phyloP scores from a whole-genome alignment of 352 stramenopile genomes.

The Phytophthora sp. region DNA sequence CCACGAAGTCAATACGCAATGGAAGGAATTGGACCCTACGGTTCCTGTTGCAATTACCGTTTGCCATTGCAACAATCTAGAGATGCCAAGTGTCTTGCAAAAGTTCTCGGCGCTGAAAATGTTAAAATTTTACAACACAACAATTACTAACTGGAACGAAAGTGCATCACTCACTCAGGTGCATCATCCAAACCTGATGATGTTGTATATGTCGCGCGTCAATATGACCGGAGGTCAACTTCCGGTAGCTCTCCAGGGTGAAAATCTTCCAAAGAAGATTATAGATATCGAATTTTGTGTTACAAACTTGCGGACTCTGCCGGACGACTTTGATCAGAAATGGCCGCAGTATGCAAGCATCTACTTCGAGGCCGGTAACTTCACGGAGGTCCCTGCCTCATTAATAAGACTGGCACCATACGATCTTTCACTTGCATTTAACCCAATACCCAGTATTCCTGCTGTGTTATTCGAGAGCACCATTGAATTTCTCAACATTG shows the following conservation, averaged over 20 bases:
- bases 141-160: slow-evolving; percentile 30
- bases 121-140: slow-evolving; percentile 52
- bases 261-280: background rate
- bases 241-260: background rate
- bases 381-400: background rate
- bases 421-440: background rate
- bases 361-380: background rate
- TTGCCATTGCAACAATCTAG: slow-evolving; percentile 43
- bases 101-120: slow-evolving; percentile 30
- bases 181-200: slow-evolving; percentile 29
- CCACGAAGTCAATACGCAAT: no score
- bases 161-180: slow-evolving; percentile 31
- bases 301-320: background rate
- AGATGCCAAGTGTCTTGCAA: slow-evolving; percentile 30
- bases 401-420: background rate
- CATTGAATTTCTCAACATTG: background rate
- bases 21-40: no score
- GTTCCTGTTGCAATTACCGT: no score
- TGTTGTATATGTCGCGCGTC: background rate
- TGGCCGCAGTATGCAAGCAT: background rate
- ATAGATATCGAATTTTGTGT: background rate
- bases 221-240: background rate
- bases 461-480: background rate
- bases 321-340: background rate
- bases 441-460: background rate